Percentiles rank a stretch among this genome's conserved stretches.
Conservation (phyloP, 2,329 filamentous ascomycete species). For the Tolypocladium capitatum region DNA sequence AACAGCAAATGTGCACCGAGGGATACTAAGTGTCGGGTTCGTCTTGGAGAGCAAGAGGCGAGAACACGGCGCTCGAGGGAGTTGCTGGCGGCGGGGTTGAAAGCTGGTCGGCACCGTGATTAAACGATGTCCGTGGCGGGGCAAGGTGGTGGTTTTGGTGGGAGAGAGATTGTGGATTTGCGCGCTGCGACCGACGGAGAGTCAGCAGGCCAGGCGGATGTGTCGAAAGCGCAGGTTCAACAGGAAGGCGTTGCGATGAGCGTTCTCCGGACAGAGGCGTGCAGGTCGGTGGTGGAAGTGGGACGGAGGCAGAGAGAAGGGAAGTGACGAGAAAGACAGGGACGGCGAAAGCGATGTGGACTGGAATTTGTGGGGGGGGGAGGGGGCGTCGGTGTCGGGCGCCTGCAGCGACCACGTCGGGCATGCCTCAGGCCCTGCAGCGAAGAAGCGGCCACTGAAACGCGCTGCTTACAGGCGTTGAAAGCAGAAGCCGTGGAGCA, state of each 20-base stretch:
- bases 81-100: background rate
- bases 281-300: conserved; percentile 3
- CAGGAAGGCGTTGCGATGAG: background rate
- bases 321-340: conserved; percentile 6
- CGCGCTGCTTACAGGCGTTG: background rate
- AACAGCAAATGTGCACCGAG: conserved; percentile 43
- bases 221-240: background rate
- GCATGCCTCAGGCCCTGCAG: background rate
- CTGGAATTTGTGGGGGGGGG: conserved; percentile 4
- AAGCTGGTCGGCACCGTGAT: background rate
- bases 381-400: background rate
- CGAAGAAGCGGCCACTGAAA: background rate
- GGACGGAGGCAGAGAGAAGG: conserved; percentile 9
- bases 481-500: too few species aligned
- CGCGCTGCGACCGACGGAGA: conserved; percentile 9
- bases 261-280: background rate
- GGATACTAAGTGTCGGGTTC: conserved; percentile 17
- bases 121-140: background rate
- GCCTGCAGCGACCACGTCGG: background rate
- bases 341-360: conserved; percentile 3
- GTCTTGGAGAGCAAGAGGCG: background rate
- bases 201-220: conserved; percentile 3
- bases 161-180: background rate
- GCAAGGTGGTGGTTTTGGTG: background rate
- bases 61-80: background rate